Evolutionary conservation across 2,329 filamentous ascomycete species (phyloP).

Genomic region (Penicillium sp.): DNA sequence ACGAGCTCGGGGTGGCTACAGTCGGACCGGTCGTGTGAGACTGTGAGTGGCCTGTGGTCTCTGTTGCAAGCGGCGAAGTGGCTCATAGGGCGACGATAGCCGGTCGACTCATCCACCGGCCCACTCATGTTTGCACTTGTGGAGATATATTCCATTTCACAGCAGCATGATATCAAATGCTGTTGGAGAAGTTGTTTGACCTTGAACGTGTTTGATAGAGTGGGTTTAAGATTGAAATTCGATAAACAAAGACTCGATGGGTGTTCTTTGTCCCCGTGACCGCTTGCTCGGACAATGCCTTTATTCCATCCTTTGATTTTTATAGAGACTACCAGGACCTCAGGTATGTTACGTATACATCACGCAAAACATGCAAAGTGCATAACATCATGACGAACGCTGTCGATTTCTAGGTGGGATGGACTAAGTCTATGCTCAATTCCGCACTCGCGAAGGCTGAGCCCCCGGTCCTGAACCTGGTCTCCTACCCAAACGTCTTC

Average conservation of each 20-base stretch:
- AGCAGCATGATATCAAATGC: not conserved
- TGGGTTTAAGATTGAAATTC: not conserved
- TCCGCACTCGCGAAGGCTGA: no score
- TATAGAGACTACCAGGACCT: no score
- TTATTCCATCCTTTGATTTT: not conserved
- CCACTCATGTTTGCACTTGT: slow-evolving; percentile 27
- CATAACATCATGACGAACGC: no score
- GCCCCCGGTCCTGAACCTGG: no score
- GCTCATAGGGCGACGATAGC: slow-evolving; percentile 20
- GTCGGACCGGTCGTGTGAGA: slow-evolving; percentile 23
- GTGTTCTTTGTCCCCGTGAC: not conserved
- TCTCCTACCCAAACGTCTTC: no score
- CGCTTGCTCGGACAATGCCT: not conserved
- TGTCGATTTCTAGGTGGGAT: no score
- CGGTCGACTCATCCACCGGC: slow-evolving; percentile 16
- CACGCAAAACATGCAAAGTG: no score
- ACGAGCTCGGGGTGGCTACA: slow-evolving; percentile 21
- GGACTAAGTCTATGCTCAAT: no score
- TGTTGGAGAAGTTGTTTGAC: not conserved
- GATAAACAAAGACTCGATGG: not conserved
- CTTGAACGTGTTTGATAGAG: no score
- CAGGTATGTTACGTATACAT: no score
- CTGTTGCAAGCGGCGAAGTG: not conserved
- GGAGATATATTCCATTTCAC: not conserved
- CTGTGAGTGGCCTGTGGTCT: slow-evolving; percentile 23